Evolutionary conservation across 2,329 filamentous ascomycete species (phyloP), one percentile per base, ranked within the genome.

Genomic region (Salinomyces thailandicus): DNA sequence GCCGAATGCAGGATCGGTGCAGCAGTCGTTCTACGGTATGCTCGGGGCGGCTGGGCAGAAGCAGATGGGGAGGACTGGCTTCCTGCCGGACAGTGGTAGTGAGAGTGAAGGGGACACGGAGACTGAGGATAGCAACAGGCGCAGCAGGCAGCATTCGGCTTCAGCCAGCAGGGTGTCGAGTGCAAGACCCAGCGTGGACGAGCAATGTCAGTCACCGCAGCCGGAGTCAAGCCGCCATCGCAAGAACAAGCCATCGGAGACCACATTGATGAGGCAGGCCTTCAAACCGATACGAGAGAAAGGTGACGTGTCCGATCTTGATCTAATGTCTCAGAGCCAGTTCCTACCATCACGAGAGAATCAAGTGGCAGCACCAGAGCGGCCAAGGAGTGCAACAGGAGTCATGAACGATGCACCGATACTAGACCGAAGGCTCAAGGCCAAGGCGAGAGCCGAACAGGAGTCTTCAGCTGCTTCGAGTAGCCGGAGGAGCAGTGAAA

Each of bases 11-110:
- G 55, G 66, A 32, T 85, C 86, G 53, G 85, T 93, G 78, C 91
- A 94, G 60, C 87, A 94, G 67, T 93, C 85, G 46, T 79, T 96
- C 37, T 93, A 95, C 59, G 86, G 85, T 36, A 75, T 96, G 62
- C 87, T 96, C 48, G 84, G 87, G 5, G 85, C 85, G 12, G 85
- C 85, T 31, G 19, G 33, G 24, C 85, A 86, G 5, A 77, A 77
- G 26, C 14, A 18, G 29, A 19, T 22, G 19, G 29, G 24, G 18
- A 24, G 14, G 15, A 14, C 15, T 11, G 27, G 93, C 61, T 86
- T 93, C 54, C 79, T 82, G 24, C 89, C 91, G 47, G 86, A 64
- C 27, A 91, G 84, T 49, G 85, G 89, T 49, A 86, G 86, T 46
- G 81, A 84, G 32, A 71, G 62, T 36, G 48, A 52, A n/a, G 33